Conservation (phyloP, 257 asterid species). For the Solanum bukasovii region DNA sequence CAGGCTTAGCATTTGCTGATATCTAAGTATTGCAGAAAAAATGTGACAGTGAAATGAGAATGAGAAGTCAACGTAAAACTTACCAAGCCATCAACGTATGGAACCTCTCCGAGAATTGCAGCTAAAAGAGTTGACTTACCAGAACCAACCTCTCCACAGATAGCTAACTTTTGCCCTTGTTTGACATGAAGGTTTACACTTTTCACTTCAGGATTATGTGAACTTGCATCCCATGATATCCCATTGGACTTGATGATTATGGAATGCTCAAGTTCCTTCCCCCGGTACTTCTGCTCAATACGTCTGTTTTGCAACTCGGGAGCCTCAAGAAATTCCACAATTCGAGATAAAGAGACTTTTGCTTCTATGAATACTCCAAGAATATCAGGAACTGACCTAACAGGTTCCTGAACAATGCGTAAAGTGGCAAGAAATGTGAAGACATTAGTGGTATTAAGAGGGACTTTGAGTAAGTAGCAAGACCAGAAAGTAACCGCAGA, state of each 20-base stretch:
- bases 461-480: constrained; percentile 16
- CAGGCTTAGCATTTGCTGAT: neutral
- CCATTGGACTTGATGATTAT: constrained; percentile 5
- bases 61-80: neutral
- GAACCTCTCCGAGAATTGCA: constrained; percentile 32
- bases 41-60: neutral
- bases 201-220: neutral
- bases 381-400: constrained; percentile 25
- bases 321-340: constrained; percentile 24
- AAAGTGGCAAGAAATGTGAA: constrained; percentile 28
- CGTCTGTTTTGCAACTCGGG: constrained; percentile 13
- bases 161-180: constrained; percentile 24
- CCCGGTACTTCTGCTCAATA: neutral
- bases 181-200: constrained; percentile 13
- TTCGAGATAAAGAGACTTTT: constrained; percentile 25
- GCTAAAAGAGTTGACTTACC: constrained; percentile 33
- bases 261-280: neutral
- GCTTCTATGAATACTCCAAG: constrained; percentile 26
- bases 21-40: neutral
- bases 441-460: constrained; percentile 19
- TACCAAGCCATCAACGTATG: constrained; percentile 20
- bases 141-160: constrained; percentile 40
- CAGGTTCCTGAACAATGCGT: constrained; percentile 30
- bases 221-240: constrained; percentile 18
- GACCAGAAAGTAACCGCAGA: constrained; percentile 28